A percentile compares a stretch with the other conserved stretches of the same genome.
phyloP scores from a whole-genome alignment of 2,329 filamentous ascomycete species.

The Trichoderma sp. region DNA sequence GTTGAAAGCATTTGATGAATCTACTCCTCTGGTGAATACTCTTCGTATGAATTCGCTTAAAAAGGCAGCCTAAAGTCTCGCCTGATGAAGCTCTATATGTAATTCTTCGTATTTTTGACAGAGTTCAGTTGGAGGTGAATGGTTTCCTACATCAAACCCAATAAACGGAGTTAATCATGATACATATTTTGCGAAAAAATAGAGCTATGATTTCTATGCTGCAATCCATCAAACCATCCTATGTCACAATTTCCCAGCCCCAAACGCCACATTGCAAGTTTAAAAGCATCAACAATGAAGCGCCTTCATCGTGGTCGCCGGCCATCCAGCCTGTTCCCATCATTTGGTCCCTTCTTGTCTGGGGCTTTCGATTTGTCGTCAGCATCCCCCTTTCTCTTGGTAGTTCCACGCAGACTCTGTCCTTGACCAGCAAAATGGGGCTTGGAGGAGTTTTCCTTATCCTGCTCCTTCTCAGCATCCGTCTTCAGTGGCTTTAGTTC shows the following conservation, averaged over 20 bases:
- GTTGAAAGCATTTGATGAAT: background rate
- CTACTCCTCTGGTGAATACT: background rate
- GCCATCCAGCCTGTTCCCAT: conserved; percentile 47
- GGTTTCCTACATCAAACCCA: background rate
- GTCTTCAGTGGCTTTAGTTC: conserved; percentile 86
- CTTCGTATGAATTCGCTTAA: background rate
- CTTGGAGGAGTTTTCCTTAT: conserved; percentile 60
- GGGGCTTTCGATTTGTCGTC: conserved; percentile 48
- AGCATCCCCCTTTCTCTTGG: conserved; percentile 67
- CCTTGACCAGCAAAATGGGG: conserved; percentile 83
- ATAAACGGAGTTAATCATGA: too few relatives aligned
- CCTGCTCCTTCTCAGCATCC: conserved; percentile 66
- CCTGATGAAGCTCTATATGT: too few relatives aligned
- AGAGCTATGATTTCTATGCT: background rate
- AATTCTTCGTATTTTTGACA: too few relatives aligned
- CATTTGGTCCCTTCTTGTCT: conserved; percentile 46
- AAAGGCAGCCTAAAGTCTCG: background rate
- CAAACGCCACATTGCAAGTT: conserved; percentile 6
- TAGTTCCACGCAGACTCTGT: conserved; percentile 68
- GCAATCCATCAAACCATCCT: background rate
- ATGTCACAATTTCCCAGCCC: background rate
- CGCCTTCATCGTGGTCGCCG: conserved; percentile 32
- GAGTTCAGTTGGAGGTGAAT: fast-evolving
- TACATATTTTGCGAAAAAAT: background rate
- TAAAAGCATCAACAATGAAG: background rate